Percentiles rank a stretch among this genome's conserved stretches.
Conservation (phyloP, 257 asterid genomes). For the Solanum megistacrolobum region DNA sequence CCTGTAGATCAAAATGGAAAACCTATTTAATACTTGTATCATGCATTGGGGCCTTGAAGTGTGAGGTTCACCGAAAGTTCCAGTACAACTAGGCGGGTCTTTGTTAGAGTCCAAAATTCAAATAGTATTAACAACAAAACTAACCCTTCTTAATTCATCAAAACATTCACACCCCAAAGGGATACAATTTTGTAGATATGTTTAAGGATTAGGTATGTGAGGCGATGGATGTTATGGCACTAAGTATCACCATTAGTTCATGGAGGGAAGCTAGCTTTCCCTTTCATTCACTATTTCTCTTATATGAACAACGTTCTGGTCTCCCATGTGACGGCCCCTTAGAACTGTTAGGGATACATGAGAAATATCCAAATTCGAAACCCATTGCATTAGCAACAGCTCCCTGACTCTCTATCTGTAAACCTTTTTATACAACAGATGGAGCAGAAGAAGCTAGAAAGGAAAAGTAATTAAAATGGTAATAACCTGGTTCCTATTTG, state of each 20-base stretch:
- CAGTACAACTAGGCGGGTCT: neutral
- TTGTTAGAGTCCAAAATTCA: neutral
- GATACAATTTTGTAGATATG: neutral
- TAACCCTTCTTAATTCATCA: neutral
- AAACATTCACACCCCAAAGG: neutral
- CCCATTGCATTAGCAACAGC: neutral
- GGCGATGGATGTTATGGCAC: neutral
- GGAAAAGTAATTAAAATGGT: neutral
- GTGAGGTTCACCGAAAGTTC: neutral
- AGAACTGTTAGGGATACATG: neutral
- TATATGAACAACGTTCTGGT: neutral
- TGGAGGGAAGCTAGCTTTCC: neutral
- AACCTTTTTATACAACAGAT: neutral
- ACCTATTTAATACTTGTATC: neutral
- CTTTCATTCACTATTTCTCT: neutral
- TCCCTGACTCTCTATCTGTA: neutral
- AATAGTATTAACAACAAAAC: neutral
- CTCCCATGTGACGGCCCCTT: neutral
- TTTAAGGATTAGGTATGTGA: neutral
- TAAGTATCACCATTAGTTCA: neutral
- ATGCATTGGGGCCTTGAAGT: neutral
- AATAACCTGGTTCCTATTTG: neutral
- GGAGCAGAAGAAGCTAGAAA: neutral
- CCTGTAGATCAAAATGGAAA: neutral
- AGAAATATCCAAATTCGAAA: neutral